phyloP scores from a whole-genome alignment of 2,329 filamentous ascomycete species.

The Verticillium zaregamsianum region DNA sequence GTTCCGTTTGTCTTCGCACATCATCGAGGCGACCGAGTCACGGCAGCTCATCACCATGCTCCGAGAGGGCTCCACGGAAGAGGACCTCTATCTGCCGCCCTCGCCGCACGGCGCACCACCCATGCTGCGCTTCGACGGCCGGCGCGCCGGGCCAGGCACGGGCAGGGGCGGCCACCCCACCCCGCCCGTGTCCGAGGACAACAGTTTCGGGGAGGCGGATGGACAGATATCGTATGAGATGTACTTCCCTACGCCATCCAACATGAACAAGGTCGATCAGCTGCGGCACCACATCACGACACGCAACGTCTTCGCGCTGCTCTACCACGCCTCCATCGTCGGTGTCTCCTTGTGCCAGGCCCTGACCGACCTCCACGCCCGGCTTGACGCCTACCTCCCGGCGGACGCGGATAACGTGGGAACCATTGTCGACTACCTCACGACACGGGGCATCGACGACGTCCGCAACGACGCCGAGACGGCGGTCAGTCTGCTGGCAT shows the following conservation, averaged over 20 bases:
- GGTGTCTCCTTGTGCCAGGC: constrained; percentile 61
- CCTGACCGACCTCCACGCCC: constrained; percentile 55
- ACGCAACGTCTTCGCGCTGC: constrained; percentile 63
- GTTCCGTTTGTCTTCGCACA: constrained; percentile 53
- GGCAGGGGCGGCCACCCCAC: constrained; percentile 31
- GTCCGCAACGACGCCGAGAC: constrained; percentile 55
- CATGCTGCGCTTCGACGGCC: constrained; percentile 27
- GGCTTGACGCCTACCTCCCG: constrained; percentile 56
- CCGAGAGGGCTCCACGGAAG: constrained; percentile 47
- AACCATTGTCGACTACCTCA: constrained; percentile 58
- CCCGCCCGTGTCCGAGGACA: constrained; percentile 41
- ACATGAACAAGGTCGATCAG: constrained; percentile 41
- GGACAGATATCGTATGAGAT: constrained; percentile 58
- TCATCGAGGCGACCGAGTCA: constrained; percentile 55
- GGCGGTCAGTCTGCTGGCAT: constrained; percentile 59
- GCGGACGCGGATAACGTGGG: constrained; percentile 52
- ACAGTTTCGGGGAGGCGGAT: constrained; percentile 38
- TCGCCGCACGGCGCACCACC: constrained; percentile 38
- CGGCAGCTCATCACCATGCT: constrained; percentile 48
- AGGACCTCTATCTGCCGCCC: constrained; percentile 37
- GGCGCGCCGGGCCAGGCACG: constrained; percentile 14
- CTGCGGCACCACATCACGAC: constrained; percentile 60
- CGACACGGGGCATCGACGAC: constrained; percentile 57
- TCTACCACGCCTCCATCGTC: constrained; percentile 61
- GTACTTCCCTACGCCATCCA: constrained; percentile 55